Percentiles rank a stretch among this genome's conserved stretches.
phyloP scores from a whole-genome alignment of 345 rosid species.

The Populus tremula region DNA sequence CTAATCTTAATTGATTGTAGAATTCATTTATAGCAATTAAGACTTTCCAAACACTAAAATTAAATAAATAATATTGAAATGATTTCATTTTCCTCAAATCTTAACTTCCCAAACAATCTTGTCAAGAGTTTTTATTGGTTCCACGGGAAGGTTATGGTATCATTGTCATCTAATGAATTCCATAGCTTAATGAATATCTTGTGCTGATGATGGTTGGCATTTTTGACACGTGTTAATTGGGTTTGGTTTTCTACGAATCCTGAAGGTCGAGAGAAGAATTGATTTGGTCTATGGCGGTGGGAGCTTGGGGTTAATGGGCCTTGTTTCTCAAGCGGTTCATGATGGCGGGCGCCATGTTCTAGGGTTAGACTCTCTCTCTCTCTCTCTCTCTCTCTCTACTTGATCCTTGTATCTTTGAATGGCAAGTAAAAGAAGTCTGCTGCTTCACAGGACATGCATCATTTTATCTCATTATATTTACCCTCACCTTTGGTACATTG shows the following conservation, averaged over 20 bases:
- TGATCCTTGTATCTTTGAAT: background rate
- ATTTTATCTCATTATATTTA: conserved; percentile 12
- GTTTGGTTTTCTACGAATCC: conserved; percentile 34
- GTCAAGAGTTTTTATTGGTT: conserved; percentile 11
- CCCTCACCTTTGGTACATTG: background rate
- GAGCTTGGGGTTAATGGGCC: conserved; percentile 98
- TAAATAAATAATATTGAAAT: too few species aligned
- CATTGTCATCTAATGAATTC: background rate
- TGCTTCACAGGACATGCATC: conserved; percentile 30
- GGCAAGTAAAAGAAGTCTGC: conserved; percentile 13
- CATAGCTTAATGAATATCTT: background rate
- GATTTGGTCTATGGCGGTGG: conserved; percentile 98
- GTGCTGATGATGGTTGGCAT: conserved; percentile 23
- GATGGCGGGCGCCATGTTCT: conserved; percentile 98
- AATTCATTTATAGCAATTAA: too few species aligned
- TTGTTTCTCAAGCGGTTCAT: conserved; percentile 97
- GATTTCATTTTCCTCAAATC: too few species aligned
- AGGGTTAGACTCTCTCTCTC: conserved; percentile 58
- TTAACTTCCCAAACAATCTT: too few species aligned
- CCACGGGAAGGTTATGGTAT: conserved; percentile 12
- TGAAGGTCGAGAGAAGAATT: conserved; percentile 86
- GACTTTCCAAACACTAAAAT: too few species aligned
- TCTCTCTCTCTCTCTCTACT: background rate
- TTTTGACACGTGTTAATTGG: conserved; percentile 36
- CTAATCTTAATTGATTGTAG: too few species aligned